These are phyloP conservation scores for Sphaceloma murrayae DNA, from an alignment of 2,329 filamentous ascomycete species.

Conservation along the genomic window DNA sequence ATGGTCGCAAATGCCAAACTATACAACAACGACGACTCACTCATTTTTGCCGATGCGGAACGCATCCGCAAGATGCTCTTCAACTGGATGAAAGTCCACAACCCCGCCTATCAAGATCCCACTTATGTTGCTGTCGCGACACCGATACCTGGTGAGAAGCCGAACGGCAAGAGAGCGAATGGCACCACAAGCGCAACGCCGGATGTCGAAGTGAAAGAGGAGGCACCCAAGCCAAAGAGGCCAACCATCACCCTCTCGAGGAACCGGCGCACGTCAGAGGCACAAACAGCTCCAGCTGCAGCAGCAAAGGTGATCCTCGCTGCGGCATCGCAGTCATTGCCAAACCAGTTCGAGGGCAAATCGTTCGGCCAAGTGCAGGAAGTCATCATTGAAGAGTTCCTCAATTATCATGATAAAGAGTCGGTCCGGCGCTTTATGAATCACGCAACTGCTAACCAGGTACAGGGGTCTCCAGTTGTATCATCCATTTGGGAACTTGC, in stretches of 20 bases:
- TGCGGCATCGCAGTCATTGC: constrained; percentile 1
- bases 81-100: constrained; percentile 78
- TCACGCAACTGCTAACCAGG: constrained; percentile 17
- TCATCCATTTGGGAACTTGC: constrained; percentile 68
- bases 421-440: constrained; percentile 32
- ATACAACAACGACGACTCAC: constrained; percentile 63
- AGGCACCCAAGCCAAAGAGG: constrained; percentile 22
- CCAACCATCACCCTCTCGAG: constrained; percentile 18
- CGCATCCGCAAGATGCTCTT: constrained; percentile 75
- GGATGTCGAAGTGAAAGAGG: constrained; percentile 21
- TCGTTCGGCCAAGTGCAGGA: constrained; percentile 79
- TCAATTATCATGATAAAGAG: constrained; percentile 57
- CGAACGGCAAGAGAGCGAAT: constrained; percentile 20
- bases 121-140: constrained; percentile 65
- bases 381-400: constrained; percentile 67
- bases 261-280: constrained; percentile 1
- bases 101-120: constrained; percentile 66
- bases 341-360: constrained; percentile 56
- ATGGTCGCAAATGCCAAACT: constrained; percentile 83
- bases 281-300: not conserved
- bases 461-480: constrained; percentile 56
- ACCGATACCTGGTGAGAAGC: constrained; percentile 52
- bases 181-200: constrained; percentile 21
- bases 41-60: constrained; percentile 74
- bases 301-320: not conserved